Base-by-base conservation (phyloP, 305 asterid genomes). In the Andrographis paniculata region DNA sequence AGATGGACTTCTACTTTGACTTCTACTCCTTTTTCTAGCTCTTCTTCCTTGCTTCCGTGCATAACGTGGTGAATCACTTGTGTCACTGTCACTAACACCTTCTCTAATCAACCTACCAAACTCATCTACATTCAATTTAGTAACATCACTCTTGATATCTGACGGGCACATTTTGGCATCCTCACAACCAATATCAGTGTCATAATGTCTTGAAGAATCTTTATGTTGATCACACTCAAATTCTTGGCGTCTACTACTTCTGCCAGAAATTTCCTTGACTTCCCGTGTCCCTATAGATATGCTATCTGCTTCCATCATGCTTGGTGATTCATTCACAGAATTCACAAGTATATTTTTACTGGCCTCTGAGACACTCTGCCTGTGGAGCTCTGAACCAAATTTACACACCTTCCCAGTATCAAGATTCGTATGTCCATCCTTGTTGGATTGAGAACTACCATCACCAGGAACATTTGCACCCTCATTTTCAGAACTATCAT, bases 101-200 rank as follows among this genome's bases (percentile, higher is more conserved):
- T 86, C 94, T 63, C 84, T 83, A 42, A 87, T 69, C 74, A 83
- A 68, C 77, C 99, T 86, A 48, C 99, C 99, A 70, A 74, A 91
- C 68, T 86, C 82, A 65, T 91, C 99, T 19, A 91, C 73, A 53
- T 76, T 74, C 71, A 63, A 18, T 37, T 59, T 53, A 52, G 64
- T 36, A 52, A 73, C 58, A 45, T 63, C 22, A 61, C 58, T 55
- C 62, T 58, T 63, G 20, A 20, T 21, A 35, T 58, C 67, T 53
- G 70, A 59, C 61, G 62, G 70, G 41, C 30, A 67, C 42, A 45
- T 17, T 52, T 40, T 59, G 55, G 62, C 58, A 43, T 57, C 65
- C 47, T 53, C 73, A 47, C 10, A 42, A 56, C 53, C 62, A 56
- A 45, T 42, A 50, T 42, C 56, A 38, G 33, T 68, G 42, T 54